Evolutionary conservation across 441 rosid species (phyloP), one percentile per base, ranked within the genome.

Genomic region (Bocquillonia castaneifolia): DNA sequence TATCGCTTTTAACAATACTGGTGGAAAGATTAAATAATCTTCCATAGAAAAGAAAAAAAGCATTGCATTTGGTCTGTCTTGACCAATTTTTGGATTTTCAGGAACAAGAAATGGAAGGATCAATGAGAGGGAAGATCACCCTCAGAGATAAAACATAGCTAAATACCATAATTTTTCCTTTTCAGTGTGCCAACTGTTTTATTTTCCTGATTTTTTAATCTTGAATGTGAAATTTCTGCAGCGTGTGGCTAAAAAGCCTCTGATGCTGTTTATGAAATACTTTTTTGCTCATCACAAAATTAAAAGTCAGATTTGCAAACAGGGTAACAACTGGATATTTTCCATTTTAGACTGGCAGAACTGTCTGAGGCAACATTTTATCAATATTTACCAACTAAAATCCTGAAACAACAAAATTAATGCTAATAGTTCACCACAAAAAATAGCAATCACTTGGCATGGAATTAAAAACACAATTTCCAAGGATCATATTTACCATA

Each of bases 311-410:
- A 40, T 1, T 25, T 31, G 23, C 42, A 22, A 31, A 36, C 34
- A 58, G 31, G 25, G 2, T 13, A 68, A 44, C 56, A 68, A 36
- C 18, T 25, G 37, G 64, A 32, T 47, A 47, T 68, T 26, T 32
- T 20, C 20, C 31, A 39, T 59, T 59, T 10, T 47, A 37, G 20
- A 59, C 45, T 34, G 64, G 15, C 15, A 47, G 8, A 58, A 39
- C 5, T 48, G 34, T 25, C 3, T 45, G 32, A 40, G 31, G 15
- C 53, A 58, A 34, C n/a, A 68, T 58, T 45, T 37, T 36, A 10
- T 44, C 55, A 47, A 54, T 22, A 10, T 10, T 18, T 66, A 53
- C 39, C n/a, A 31, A n/a, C 48, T 34, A 17, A 3, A 48, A 10
- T 5, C 51, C 51, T 47, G n/a, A 54, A 1, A 45, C 40, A 25